Conservation (phyloP, 1,139 yeast genomes). For the Geotrichum europaeum region DNA sequence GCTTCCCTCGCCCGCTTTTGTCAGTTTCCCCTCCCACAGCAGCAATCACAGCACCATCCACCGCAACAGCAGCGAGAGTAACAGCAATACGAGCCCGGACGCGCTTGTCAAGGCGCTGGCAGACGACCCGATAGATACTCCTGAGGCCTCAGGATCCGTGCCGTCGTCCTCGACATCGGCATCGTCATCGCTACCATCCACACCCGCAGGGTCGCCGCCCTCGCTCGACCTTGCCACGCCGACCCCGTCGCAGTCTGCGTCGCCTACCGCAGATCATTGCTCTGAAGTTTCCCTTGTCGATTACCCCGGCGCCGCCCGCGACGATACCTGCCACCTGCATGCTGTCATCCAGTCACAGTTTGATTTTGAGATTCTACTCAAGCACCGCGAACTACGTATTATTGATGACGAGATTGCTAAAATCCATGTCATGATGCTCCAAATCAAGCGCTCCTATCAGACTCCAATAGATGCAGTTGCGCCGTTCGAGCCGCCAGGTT, state of each 20-base stretch:
- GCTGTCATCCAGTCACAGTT: constrained; percentile 41
- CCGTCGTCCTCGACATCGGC: neutral
- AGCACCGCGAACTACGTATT: constrained; percentile 56
- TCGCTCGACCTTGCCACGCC: constrained; percentile 19
- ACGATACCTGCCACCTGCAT: neutral
- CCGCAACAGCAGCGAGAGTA: neutral
- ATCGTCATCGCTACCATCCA: constrained; percentile 14
- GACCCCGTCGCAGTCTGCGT: constrained; percentile 18
- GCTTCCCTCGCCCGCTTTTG: neutral
- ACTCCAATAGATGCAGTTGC: constrained; percentile 17
- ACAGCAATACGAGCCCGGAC: neutral
- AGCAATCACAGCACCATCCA: neutral
- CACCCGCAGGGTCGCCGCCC: constrained; percentile 16
- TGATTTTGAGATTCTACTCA: constrained; percentile 63
- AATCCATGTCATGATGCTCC: constrained; percentile 53
- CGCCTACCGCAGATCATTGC: constrained; percentile 14
- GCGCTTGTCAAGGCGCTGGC: neutral
- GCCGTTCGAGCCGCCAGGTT: constrained; percentile 45
- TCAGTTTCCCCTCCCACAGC: neutral
- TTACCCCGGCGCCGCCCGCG: neutral
- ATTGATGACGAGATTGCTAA: constrained; percentile 60
- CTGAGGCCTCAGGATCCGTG: neutral
- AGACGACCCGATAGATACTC: neutral
- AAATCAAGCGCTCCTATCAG: constrained; percentile 28
- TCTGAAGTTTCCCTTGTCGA: neutral